phyloP scores from a whole-genome alignment of 2,329 filamentous ascomycete species.

The Fusarium hainanense region DNA sequence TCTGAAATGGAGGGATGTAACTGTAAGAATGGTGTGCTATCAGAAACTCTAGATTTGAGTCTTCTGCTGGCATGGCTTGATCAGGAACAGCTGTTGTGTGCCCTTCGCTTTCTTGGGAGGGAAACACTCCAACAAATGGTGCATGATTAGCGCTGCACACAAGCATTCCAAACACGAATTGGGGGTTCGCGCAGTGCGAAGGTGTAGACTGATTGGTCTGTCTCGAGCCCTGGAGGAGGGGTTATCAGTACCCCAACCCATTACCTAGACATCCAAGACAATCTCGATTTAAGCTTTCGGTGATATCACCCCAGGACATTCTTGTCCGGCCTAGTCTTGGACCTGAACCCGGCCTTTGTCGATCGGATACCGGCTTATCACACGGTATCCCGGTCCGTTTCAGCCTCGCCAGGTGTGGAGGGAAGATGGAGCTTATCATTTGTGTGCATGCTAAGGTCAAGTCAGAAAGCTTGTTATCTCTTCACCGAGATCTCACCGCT shows the following conservation, averaged over 20 bases:
- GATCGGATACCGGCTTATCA: conserved; percentile 28
- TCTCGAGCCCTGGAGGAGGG: conserved; percentile 7
- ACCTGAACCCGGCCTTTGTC: neutral
- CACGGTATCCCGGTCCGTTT: conserved; percentile 8
- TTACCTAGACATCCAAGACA: neutral
- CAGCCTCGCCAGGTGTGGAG: conserved; percentile 19
- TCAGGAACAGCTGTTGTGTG: neutral
- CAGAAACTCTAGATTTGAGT: neutral
- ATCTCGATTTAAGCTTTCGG: conserved; percentile 32
- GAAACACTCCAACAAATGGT: conserved; percentile 19
- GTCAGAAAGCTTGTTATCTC: conserved; percentile 15
- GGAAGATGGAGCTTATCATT: conserved; percentile 5
- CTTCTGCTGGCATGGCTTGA: neutral
- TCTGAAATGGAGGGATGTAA: neutral
- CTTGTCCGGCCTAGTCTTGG: conserved; percentile 16
- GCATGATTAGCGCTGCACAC: conserved; percentile 28
- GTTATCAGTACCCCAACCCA: conserved; percentile 11
- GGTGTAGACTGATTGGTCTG: conserved; percentile 26
- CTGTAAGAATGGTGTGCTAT: conserved; percentile 10
- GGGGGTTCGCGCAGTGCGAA: conserved; percentile 3
- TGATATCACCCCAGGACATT: conserved; percentile 24
- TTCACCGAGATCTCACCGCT: conserved; percentile 24
- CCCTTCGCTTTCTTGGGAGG: neutral
- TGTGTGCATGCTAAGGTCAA: neutral
- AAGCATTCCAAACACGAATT: conserved; percentile 14